These are phyloP conservation scores for Triticum monococcum DNA, from an alignment of 176 grass and related monocot genomes.

Conservation along the genomic window DNA sequence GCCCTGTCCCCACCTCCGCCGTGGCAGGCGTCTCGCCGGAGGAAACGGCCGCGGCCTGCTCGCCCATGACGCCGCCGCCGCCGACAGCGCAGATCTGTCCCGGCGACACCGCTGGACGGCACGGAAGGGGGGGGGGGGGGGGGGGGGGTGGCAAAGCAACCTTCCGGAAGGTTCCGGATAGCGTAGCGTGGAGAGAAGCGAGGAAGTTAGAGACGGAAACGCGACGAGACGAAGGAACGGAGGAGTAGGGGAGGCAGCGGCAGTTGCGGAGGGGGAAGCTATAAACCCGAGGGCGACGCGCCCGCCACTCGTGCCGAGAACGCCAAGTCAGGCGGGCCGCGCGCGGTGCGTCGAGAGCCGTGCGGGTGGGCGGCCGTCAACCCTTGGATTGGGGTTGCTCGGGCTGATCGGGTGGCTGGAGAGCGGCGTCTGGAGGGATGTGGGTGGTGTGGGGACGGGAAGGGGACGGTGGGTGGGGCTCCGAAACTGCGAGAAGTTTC, in stretches of 20 bases:
- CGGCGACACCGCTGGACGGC: neutral
- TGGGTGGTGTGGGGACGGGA: neutral
- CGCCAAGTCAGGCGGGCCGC: neutral
- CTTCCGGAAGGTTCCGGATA: conserved; percentile 56
- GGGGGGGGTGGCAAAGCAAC: neutral
- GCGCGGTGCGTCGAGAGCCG: neutral
- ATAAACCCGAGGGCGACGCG: conserved; percentile 28
- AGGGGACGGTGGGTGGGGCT: neutral
- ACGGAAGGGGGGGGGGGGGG: neutral
- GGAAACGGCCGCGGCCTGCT: neutral
- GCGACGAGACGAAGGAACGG: neutral
- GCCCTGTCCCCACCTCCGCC: neutral
- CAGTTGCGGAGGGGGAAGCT: conserved; percentile 9
- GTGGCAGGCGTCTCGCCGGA: neutral
- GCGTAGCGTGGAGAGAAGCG: conserved; percentile 27
- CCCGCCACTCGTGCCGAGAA: neutral
- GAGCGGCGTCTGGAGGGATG: no score
- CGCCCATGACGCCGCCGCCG: conserved; percentile 10
- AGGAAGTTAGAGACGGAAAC: neutral
- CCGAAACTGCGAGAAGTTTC: conserved; percentile 50
- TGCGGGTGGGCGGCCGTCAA: neutral
- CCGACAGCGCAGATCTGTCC: conserved; percentile 18
- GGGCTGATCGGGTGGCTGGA: neutral
- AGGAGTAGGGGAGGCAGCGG: neutral
- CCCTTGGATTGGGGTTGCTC: neutral